Conservation (phyloP, 441 rosid genomes). For the Breynia disticha region DNA sequence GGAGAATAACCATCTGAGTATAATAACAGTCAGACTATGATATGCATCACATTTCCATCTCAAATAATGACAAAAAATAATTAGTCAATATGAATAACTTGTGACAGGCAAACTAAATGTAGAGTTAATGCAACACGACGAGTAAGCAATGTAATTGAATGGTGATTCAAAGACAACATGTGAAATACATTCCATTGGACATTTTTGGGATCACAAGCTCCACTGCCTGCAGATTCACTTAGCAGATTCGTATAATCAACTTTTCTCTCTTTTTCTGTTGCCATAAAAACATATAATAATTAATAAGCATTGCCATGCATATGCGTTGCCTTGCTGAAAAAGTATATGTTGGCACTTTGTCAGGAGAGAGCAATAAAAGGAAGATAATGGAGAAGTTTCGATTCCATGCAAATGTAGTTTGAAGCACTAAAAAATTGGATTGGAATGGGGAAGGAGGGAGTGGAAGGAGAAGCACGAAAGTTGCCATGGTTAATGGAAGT, state of each 20-base stretch:
- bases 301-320: neutral
- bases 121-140: too few relatives aligned
- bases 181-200: constrained; percentile 22
- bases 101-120: too few relatives aligned
- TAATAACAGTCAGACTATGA: too few relatives aligned
- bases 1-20: too few relatives aligned
- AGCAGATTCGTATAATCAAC: neutral
- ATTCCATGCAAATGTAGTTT: neutral
- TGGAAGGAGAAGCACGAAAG: constrained; percentile 20
- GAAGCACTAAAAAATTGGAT: neutral
- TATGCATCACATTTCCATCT: too few relatives aligned
- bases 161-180: constrained; percentile 21
- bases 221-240: neutral
- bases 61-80: too few relatives aligned
- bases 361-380: neutral
- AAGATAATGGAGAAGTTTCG: constrained; percentile 26
- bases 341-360: constrained; percentile 12
- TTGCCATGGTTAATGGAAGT: constrained; percentile 35
- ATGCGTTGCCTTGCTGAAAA: constrained; percentile 11
- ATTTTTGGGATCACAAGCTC: constrained; percentile 6
- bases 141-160: too few relatives aligned
- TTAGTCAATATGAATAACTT: too few relatives aligned
- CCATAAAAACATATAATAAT: neutral
- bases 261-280: neutral
- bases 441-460: neutral